Base-by-base conservation (phyloP, 2,329 filamentous ascomycete genomes). In the Alternaria dauci region DNA sequence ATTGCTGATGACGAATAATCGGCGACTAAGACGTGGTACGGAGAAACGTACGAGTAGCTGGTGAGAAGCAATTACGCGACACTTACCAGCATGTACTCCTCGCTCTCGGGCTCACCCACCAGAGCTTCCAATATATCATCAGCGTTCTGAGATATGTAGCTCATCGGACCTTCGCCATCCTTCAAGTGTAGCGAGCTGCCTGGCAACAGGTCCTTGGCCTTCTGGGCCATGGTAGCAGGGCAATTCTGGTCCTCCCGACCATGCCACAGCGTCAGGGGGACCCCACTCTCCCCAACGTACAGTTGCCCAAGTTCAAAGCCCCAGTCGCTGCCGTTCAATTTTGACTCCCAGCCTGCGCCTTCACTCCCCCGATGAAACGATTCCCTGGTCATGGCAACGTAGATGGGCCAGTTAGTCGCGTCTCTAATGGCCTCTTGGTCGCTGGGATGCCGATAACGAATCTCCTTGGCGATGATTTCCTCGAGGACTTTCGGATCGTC, bases 221-320 rank as follows among this genome's bases (percentile, higher is more conserved):
- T 72, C 28, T 58, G 52, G 3, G 64, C 69, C 72, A 71, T 73
- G 12, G 52, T 47, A 23, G 65, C 62, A 8, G 75, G 71, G 26
- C 66, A 71, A 34, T 73, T 70, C 18, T 65, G 56, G 55, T 79
- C 76, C n/a, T 71, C 62, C 3, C 52, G 61, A 0, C 75, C 76
- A 66, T 78, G 76, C 76, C 76, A 79, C 11, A 79, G 36, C 4
- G 70, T 71, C 38, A 76, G 61, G 3, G 66, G 57, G 12, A 72
- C 54, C 1, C 61, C 64, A 3, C 55, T 43, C 9, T 67, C 63
- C 12, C 65, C 70, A 23, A 69, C 61, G 28, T 60, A 48, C 30
- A 78, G 55, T 2, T 76, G 67, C 18, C 66, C 58, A 23, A 78
- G 61, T 42, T 73, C 70, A 47, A 78, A 79, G 4, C 71, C 76